Conservation (phyloP, 768 basidiomycete genomes). For the Pisolithus sp. region DNA sequence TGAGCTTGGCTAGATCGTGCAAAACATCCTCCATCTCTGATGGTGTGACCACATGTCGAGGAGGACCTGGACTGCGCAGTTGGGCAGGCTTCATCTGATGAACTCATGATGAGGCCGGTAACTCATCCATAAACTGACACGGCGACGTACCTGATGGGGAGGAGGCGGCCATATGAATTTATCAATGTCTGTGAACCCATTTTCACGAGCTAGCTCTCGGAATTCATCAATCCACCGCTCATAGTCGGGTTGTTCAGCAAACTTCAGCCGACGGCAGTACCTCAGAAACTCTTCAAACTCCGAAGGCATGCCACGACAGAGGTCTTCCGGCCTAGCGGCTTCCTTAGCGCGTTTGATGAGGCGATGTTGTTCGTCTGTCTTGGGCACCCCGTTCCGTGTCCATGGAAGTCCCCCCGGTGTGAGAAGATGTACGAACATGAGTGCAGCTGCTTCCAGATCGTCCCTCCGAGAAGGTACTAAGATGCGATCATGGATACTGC, state of each 20-base stretch:
- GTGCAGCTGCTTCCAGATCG: slow-evolving; percentile 68
- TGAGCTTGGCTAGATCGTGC: slow-evolving; percentile 51
- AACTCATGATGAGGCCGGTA: slow-evolving; percentile 1
- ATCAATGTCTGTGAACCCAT: slow-evolving; percentile 52
- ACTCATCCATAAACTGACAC: neutral
- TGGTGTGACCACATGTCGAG: slow-evolving; percentile 22
- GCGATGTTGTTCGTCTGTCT: slow-evolving; percentile 56
- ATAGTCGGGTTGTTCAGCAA: slow-evolving; percentile 67
- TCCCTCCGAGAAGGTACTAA: slow-evolving; percentile 74
- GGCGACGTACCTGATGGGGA: slow-evolving; percentile 25
- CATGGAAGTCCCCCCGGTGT: slow-evolving; percentile 71
- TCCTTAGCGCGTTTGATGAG: slow-evolving; percentile 61
- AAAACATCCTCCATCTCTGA: slow-evolving; percentile 51
- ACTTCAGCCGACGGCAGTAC: slow-evolving; percentile 64
- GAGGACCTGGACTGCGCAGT: slow-evolving; percentile 6
- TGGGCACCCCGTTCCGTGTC: slow-evolving; percentile 78
- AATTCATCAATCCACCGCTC: slow-evolving; percentile 60
- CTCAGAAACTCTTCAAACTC: slow-evolving; percentile 74
- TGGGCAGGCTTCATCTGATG: slow-evolving; percentile 29
- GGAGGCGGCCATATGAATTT: slow-evolving; percentile 72
- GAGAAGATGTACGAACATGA: slow-evolving; percentile 77
- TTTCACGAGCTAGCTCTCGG: slow-evolving; percentile 49
- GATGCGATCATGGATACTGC: slow-evolving; percentile 15
- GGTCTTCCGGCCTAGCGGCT: slow-evolving; percentile 51
- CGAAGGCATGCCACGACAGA: slow-evolving; percentile 61